Evolutionary conservation across 169 alveolate genomes (phyloP), one percentile per base, ranked within the genome.

Genomic region (Plasmodium berghei): DNA sequence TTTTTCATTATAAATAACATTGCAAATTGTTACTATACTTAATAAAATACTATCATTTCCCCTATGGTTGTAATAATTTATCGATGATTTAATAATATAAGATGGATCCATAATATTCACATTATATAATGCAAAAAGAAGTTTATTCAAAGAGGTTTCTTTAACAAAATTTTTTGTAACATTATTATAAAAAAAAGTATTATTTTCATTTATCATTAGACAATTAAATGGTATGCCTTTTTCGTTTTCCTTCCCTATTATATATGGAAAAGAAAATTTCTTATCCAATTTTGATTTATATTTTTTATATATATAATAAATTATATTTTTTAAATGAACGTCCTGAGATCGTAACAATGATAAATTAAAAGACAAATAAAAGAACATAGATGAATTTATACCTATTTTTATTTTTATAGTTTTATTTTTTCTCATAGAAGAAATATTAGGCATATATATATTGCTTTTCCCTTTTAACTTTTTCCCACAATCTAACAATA

Each of bases 171-270:
- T 75, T 14, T 56, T 45, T 49, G 89, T 75, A 24, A 40, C 54
- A 49, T 75, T 75, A 24, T 75, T 75, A 40, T 75, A 75, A 75
- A 75, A 75, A 34, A 75, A 75, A 4, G 89, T 75, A 67, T 75
- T 75, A 6, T 75, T 18, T 64, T 75, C 77, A 75, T 55, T 75
- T 54, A 75, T 9, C 28, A 24, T 18, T 5, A 63, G 46, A 45
- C 89, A 75, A 40, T 58, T 54, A 69, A 75, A 75, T 34, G 42
- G 42, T 34, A 1, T 34, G 16, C n/a, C 26, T 54, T 12, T 20
- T 5, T 22, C 34, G 1, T 24, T 75, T 34, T 0, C 52, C 8
- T 26, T 18, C 22, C 72, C 26, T 22, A 63, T 49, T 63, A 75
- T 69, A 34, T 46, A 22, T 14, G 56, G 24, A 55, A 26, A 52